Conservation (phyloP, 2,329 filamentous ascomycete species). For the Fusarium scirpi region DNA sequence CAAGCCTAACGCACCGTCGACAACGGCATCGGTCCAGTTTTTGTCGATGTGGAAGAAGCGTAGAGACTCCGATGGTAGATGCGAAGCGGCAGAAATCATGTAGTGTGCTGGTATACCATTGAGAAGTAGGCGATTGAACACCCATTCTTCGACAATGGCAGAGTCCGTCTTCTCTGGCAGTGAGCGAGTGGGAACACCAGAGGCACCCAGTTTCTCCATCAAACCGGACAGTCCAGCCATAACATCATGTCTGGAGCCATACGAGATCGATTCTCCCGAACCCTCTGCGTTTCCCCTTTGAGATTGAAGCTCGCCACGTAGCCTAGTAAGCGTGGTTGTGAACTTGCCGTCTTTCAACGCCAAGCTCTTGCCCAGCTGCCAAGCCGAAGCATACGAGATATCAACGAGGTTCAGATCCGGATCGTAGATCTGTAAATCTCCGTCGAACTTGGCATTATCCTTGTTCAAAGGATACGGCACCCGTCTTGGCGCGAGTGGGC, state of each 20-base stretch:
- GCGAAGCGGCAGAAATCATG: rapidly evolving
- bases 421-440: background rate
- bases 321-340: background rate
- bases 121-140: background rate
- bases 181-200: background rate
- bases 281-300: background rate
- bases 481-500: background rate
- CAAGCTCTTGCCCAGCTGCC: background rate
- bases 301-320: rapidly evolving
- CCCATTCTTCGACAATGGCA: background rate
- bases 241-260: background rate
- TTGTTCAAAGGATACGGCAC: background rate
- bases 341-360: background rate
- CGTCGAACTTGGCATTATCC: background rate
- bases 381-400: background rate
- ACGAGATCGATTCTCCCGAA: too few relatives aligned
- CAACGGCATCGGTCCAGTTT: background rate
- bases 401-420: background rate
- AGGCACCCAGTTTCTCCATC: background rate
- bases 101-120: background rate
- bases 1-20: background rate
- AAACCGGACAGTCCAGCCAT: background rate
- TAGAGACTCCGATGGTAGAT: background rate
- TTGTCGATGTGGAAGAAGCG: background rate
- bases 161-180: background rate